Conservation (phyloP, 2,329 filamentous ascomycete species). For the Colletotrichum magnum region DNA sequence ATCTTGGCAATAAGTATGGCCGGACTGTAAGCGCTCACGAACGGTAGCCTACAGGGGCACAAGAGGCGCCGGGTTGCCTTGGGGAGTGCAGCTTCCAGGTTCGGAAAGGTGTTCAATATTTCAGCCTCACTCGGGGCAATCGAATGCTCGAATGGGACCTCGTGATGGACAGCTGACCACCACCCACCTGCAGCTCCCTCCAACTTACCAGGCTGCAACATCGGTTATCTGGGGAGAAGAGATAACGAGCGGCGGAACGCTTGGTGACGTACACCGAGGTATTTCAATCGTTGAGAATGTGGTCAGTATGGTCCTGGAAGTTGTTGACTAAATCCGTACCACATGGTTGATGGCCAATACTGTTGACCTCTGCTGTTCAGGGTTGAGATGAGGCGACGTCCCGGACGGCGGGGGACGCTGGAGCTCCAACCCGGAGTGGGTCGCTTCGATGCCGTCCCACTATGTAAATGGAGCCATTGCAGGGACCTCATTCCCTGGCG, state of each 20-base stretch:
- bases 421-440: no score
- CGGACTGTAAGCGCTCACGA: background rate
- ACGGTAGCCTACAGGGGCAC: background rate
- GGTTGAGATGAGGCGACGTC: no score
- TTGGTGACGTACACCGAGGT: no score
- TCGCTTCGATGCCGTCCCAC: no score
- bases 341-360: no score
- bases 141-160: background rate
- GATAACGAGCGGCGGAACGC: background rate
- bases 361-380: no score
- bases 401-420: no score
- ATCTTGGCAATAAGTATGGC: background rate
- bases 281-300: no score
- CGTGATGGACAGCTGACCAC: background rate
- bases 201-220: background rate
- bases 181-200: background rate
- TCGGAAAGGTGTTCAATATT: background rate
- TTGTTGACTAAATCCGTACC: no score
- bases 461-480: no score
- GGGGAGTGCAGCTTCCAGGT: background rate
- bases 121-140: conserved; percentile 4
- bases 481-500: no score
- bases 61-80: background rate
- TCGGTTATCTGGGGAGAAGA: background rate
- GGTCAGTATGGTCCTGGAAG: no score